A percentile compares a stretch with the other conserved stretches of the same genome.
Conservation (phyloP, 2,329 filamentous ascomycete genomes). For the Gliomastix tumulicola region DNA sequence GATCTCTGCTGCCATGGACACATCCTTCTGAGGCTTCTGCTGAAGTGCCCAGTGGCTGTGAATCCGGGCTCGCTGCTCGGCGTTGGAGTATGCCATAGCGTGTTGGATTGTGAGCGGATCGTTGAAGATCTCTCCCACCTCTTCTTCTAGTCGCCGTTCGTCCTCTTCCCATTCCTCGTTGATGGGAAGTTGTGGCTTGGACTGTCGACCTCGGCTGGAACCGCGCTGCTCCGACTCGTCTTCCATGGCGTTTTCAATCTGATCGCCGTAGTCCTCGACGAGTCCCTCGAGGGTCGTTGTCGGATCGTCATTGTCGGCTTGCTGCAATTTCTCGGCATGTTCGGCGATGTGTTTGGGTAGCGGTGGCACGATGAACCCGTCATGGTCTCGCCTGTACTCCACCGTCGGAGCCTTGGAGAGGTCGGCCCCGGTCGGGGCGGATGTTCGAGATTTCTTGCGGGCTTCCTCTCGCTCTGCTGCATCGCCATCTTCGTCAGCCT, state of each 20-base stretch:
- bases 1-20: slow-evolving; percentile 58
- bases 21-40: slow-evolving; percentile 36
- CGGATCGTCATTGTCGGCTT: slow-evolving; percentile 7
- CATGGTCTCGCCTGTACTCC: slow-evolving; percentile 48
- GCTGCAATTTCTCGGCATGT: slow-evolving; percentile 13
- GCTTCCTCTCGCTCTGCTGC: background rate
- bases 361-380: slow-evolving; percentile 61
- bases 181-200: slow-evolving; percentile 43
- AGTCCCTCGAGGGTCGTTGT: slow-evolving; percentile 27
- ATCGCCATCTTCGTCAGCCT: slow-evolving; percentile 1
- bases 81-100: slow-evolving; percentile 50
- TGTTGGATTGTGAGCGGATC: slow-evolving; percentile 51
- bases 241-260: slow-evolving; percentile 20
- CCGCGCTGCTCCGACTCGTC: slow-evolving; percentile 6
- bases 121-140: slow-evolving; percentile 65
- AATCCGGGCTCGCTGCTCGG: slow-evolving; percentile 46
- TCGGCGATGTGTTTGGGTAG: slow-evolving; percentile 30
- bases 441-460: background rate
- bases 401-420: slow-evolving; percentile 22
- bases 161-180: slow-evolving; percentile 56
- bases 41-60: slow-evolving; percentile 45
- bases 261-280: slow-evolving; percentile 37
- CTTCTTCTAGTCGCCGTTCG: slow-evolving; percentile 59
- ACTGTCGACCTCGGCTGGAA: slow-evolving; percentile 8
- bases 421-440: slow-evolving; percentile 20